These are phyloP conservation scores for Lithohypha guttulata DNA, from an alignment of 2,329 filamentous ascomycete genomes.

Conservation along the genomic window DNA sequence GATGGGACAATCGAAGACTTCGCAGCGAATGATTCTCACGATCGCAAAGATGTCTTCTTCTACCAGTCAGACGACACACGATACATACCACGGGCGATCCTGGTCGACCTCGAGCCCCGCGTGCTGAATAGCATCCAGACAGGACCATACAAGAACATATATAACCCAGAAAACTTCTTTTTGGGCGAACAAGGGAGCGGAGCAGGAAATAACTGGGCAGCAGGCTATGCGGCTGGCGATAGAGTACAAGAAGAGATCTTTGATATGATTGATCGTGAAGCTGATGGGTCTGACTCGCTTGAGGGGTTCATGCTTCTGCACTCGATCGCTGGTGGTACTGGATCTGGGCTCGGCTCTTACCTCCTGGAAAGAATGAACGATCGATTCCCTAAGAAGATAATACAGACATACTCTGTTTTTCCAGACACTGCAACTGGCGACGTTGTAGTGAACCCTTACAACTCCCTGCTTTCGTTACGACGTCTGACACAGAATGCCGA, in stretches of 20 bases:
- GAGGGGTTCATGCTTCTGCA: constrained; percentile 99
- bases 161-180: constrained; percentile 99
- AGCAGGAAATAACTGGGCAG: constrained; percentile 96
- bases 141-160: constrained; percentile 93
- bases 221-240: constrained; percentile 88
- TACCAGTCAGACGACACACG: constrained; percentile 97
- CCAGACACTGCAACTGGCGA: constrained; percentile 84
- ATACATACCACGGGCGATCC: constrained; percentile 91
- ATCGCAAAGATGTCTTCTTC: constrained; percentile 98
- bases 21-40: constrained; percentile 91
- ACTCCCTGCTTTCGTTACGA: constrained; percentile 85
- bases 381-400: constrained; percentile 95
- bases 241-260: constrained; percentile 90
- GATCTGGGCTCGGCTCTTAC: constrained; percentile 90
- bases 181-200: constrained; percentile 87
- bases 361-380: constrained; percentile 93
- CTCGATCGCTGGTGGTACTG: constrained; percentile 93
- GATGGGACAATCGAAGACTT: constrained; percentile 97
- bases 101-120: constrained; percentile 88
- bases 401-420: constrained; percentile 98
- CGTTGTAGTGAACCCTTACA: constrained; percentile 96
- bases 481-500: constrained; percentile 91
- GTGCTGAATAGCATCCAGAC: constrained; percentile 87
- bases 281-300: constrained; percentile 92
- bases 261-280: constrained; percentile 98